These are phyloP conservation scores for Cyberlindnera suaveolens DNA, from an alignment of 805 yeast genomes.

Conservation along the genomic window DNA sequence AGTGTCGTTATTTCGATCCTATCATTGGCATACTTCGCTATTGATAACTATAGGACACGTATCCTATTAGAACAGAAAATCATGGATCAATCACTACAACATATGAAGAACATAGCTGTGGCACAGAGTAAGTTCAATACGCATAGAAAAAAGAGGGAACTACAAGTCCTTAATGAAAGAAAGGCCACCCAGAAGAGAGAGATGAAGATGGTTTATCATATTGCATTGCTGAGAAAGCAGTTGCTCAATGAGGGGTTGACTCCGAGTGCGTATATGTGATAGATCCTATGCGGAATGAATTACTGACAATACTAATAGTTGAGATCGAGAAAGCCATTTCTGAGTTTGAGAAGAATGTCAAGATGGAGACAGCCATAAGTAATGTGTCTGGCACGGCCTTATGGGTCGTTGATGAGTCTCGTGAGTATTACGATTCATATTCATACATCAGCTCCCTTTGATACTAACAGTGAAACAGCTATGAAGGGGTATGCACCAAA, in stretches of 20 bases:
- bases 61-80: conserved; percentile 28
- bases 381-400: conserved; percentile 48
- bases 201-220: conserved; percentile 59
- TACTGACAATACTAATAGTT: conserved; percentile 21
- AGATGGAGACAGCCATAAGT: conserved; percentile 47
- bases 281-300: too few species aligned
- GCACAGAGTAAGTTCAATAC: conserved; percentile 43
- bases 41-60: conserved; percentile 43
- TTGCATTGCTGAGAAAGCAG: conserved; percentile 60
- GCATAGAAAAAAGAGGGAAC: conserved; percentile 45
- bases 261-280: conserved; percentile 32
- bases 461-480: conserved; percentile 18
- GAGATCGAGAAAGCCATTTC: conserved; percentile 44
- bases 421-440: conserved; percentile 12
- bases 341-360: conserved; percentile 54
- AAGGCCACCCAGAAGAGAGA: conserved; percentile 40
- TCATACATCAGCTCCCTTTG: not conserved
- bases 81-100: conserved; percentile 27
- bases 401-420: conserved; percentile 51
- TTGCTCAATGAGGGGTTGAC: conserved; percentile 47
- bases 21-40: conserved; percentile 41
- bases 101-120: conserved; percentile 27
- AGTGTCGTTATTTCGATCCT: conserved; percentile 37
- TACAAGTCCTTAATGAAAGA: conserved; percentile 47
- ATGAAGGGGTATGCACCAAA: conserved; percentile 51